Conservation (phyloP, 2,329 filamentous ascomycete species). For the Fusarium sp. region DNA sequence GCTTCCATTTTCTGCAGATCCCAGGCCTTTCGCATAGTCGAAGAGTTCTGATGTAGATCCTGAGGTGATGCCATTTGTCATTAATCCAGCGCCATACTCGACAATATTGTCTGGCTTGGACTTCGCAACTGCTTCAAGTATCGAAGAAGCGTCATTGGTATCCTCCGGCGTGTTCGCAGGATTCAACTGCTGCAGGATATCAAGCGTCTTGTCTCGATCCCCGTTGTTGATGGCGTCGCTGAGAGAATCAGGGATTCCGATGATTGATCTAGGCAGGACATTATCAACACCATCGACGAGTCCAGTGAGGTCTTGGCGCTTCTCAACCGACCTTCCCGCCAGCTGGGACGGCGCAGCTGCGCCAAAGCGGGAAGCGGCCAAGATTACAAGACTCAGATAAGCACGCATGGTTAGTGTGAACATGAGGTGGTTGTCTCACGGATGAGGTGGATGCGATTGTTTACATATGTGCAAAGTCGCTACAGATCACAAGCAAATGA, state of each 20-base stretch:
- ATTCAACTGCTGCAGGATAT: background rate
- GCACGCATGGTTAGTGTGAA: background rate
- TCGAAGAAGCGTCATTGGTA: background rate
- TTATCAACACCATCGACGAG: background rate
- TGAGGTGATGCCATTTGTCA: slow-evolving; percentile 2
- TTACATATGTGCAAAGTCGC: too few relatives aligned
- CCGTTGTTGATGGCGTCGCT: background rate
- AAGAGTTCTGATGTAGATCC: slow-evolving; percentile 1
- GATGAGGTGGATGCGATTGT: background rate
- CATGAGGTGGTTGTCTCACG: too few relatives aligned
- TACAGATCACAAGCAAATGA: background rate
- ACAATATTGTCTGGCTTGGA: background rate
- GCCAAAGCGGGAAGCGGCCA: background rate
- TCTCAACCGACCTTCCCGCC: background rate
- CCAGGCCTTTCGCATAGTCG: slow-evolving; percentile 1
- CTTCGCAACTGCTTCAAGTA: background rate
- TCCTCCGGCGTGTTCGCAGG: background rate
- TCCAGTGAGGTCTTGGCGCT: background rate
- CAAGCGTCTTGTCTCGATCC: background rate
- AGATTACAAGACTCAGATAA: background rate
- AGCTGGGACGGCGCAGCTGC: background rate
- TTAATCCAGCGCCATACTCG: slow-evolving; percentile 5
- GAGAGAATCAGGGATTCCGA: background rate
- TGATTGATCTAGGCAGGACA: background rate
- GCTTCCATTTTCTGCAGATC: background rate